Base-by-base conservation (phyloP, 345 rosid genomes). In the Gossypium rotundifolium region DNA sequence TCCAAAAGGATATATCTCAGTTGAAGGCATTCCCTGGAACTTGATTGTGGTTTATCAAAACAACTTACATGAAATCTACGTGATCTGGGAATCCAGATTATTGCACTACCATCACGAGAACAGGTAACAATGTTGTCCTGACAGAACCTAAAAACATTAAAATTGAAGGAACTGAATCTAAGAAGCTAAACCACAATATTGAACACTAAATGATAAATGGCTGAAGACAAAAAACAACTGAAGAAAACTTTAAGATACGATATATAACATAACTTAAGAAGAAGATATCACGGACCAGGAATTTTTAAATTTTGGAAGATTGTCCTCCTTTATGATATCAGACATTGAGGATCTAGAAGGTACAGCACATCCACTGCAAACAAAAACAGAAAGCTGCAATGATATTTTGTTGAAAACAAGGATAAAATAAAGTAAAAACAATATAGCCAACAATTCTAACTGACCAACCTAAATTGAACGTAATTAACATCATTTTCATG, bases 21-120 rank as follows among this genome's bases (percentile, higher is more conserved):
- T 73, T 40, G 46, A 23, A 18, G 64, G 29, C 49, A 71, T 49
- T 65, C 63, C 74, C 16, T 17, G 10, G 66, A 72, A 72, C 44
- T 33, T 44, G 16, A 44, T 5, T 54, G 22, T 44, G 61, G 73
- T 48, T 72, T 13, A 11, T 69, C 67, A 61, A 70, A 65, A 44
- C 22, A 72, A 82, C 91, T 87, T 82, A 93, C 99, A 88, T 93
- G 87, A 74, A 84, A 88, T 89, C 91, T 88, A 70, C 97, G 99
- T 65, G 93, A 87, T 83, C 86, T 87, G 71, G 97, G 96, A 76
- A 87, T 91, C 98, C 98, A 95, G 69, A 95, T 95, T 72, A 93
- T 95, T 86, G 99, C 99, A 88, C 99, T 95, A 67, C 99, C 99
- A 83, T 95, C 99, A 75, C 98, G 96, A 83, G 99, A 95, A 77